Conservation (phyloP, 1,284 basidiomycete species). For the Ustilago loliicola region DNA sequence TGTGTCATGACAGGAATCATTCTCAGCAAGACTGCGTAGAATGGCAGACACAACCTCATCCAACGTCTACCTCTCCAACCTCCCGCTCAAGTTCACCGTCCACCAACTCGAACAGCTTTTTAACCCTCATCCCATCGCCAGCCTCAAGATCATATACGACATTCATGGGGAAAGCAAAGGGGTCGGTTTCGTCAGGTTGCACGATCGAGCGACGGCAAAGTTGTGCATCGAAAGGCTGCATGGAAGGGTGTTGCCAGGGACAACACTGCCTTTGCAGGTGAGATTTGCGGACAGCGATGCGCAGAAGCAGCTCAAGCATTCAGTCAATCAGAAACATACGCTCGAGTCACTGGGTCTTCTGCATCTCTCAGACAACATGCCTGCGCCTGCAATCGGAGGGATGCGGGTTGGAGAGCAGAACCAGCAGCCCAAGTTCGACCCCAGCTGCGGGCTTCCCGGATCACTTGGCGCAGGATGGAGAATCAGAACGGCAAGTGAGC, state of each 20-base stretch:
- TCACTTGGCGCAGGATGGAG: slow-evolving; percentile 3
- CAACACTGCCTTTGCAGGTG: slow-evolving; percentile 55
- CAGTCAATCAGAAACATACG: slow-evolving; percentile 46
- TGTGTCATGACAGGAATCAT: slow-evolving; percentile 51
- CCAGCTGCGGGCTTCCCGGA: background rate
- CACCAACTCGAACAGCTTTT: slow-evolving; percentile 64
- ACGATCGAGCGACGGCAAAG: slow-evolving; percentile 53
- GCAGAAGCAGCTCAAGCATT: slow-evolving; percentile 60
- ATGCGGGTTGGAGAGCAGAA: background rate
- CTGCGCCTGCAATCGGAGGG: background rate
- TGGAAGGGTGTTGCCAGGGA: slow-evolving; percentile 50
- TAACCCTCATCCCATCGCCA: slow-evolving; percentile 56
- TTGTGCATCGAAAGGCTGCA: slow-evolving; percentile 60
- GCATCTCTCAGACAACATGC: background rate
- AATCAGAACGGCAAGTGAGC: slow-evolving; percentile 21
- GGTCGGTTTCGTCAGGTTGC: slow-evolving; percentile 61
- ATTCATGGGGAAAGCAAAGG: slow-evolving; percentile 57
- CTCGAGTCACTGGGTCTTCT: slow-evolving; percentile 40
- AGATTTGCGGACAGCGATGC: slow-evolving; percentile 66
- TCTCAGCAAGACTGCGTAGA: slow-evolving; percentile 53
- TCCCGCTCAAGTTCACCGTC: slow-evolving; percentile 44
- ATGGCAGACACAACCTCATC: slow-evolving; percentile 57
- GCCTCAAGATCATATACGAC: slow-evolving; percentile 61
- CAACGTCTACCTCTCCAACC: slow-evolving; percentile 64
- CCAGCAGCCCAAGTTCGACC: background rate